Conservation (phyloP, 1,284 basidiomycete genomes). For the Cutaneotrichosporon curvatum region DNA sequence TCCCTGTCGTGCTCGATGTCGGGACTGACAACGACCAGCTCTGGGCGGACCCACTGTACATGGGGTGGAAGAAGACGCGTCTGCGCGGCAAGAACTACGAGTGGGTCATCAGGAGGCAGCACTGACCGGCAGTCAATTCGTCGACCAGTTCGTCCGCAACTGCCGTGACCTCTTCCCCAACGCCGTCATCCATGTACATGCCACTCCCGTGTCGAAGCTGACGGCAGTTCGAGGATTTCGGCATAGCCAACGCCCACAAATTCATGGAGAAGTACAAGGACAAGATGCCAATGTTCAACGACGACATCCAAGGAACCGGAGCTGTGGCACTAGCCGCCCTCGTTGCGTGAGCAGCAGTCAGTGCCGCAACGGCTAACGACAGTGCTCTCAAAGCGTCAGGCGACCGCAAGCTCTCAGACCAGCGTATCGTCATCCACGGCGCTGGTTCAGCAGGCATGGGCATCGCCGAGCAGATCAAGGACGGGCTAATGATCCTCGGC, state of each 20-base stretch:
- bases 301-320: constrained; percentile 71
- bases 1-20: constrained; percentile 65
- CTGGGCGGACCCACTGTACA: constrained; percentile 45
- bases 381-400: constrained; percentile 61
- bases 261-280: constrained; percentile 59
- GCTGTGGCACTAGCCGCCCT: constrained; percentile 57
- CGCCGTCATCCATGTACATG: constrained; percentile 39
- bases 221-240: constrained; percentile 49
- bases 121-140: constrained; percentile 38
- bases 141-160: constrained; percentile 48
- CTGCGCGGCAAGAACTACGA: constrained; percentile 47
- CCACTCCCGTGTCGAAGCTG: not conserved
- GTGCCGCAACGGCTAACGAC: constrained; percentile 6
- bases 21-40: constrained; percentile 63
- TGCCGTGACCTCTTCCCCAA: constrained; percentile 47
- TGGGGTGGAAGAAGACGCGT: constrained; percentile 48
- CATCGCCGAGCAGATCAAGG: constrained; percentile 58
- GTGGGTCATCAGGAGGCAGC: too few relatives aligned
- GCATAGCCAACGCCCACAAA: constrained; percentile 60
- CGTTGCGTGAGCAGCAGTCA: constrained; percentile 44
- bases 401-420: constrained; percentile 58
- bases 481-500: constrained; percentile 62
- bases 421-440: constrained; percentile 70
- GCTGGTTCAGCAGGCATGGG: constrained; percentile 77
- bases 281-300: constrained; percentile 58